A percentile compares a stretch with the other conserved stretches of the same genome.
Conservation (phyloP, 1,139 yeast species). For the Diutina pseudorugosa region DNA sequence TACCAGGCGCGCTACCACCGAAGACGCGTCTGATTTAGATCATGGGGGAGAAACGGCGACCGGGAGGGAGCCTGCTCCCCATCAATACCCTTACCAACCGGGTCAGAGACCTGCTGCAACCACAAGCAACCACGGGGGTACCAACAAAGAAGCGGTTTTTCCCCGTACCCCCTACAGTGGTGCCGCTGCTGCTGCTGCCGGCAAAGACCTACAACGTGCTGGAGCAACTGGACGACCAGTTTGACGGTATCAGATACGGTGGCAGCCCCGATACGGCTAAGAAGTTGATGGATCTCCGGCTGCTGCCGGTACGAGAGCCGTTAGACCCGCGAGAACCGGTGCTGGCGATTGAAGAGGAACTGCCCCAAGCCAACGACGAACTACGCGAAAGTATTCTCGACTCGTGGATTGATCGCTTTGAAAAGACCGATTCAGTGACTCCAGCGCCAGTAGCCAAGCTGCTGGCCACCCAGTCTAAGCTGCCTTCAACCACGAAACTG, state of each 20-base stretch:
- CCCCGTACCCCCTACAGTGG: slow-evolving; percentile 1
- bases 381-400: background rate
- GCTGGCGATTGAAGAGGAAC: background rate
- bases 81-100: background rate
- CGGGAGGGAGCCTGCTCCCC: background rate
- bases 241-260: slow-evolving; percentile 1
- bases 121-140: background rate
- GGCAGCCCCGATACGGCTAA: background rate
- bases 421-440: background rate
- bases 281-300: background rate
- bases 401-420: background rate
- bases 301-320: slow-evolving; percentile 1
- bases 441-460: background rate
- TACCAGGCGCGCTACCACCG: background rate
- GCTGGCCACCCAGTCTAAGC: background rate
- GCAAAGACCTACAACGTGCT: background rate
- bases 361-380: background rate
- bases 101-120: background rate
- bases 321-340: background rate
- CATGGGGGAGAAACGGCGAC: slow-evolving; percentile 3
- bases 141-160: background rate
- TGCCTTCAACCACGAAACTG: background rate
- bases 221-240: slow-evolving; percentile 2
- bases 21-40: background rate
- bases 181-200: slow-evolving; percentile 1